A percentile compares a stretch with the other conserved stretches of the same genome.
These are phyloP conservation scores for Coprinellus micaceus DNA, from an alignment of 768 basidiomycete genomes.

Conservation along the genomic window DNA sequence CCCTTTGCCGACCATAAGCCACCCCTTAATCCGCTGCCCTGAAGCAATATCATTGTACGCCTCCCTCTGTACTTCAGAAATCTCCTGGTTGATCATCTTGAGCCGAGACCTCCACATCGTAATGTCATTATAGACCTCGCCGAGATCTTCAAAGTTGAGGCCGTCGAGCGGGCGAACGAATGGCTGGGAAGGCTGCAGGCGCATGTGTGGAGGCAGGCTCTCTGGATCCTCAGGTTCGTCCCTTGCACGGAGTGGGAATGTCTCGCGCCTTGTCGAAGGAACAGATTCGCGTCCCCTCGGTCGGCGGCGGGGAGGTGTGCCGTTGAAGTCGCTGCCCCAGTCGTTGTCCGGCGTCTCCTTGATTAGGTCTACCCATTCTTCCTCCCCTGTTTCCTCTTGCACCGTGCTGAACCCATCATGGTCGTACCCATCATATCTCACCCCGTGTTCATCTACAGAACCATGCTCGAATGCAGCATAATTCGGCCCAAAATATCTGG, in stretches of 20 bases:
- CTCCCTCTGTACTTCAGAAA: constrained; percentile 61
- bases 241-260: constrained; percentile 54
- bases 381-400: constrained; percentile 27
- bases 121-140: constrained; percentile 65
- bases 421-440: constrained; percentile 11
- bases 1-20: constrained; percentile 73
- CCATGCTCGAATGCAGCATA: constrained; percentile 36
- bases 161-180: constrained; percentile 76
- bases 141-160: constrained; percentile 61
- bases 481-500: constrained; percentile 53
- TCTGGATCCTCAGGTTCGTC: constrained; percentile 27
- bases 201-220: constrained; percentile 59
- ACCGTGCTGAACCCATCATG: neutral
- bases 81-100: constrained; percentile 71
- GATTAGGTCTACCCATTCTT: constrained; percentile 61
- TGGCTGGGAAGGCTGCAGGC: constrained; percentile 63
- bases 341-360: constrained; percentile 39
- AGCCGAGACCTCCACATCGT: constrained; percentile 65
- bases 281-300: constrained; percentile 32
- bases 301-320: constrained; percentile 28
- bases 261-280: constrained; percentile 47
- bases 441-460: constrained; percentile 35
- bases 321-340: constrained; percentile 35
- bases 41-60: constrained; percentile 71
- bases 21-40: constrained; percentile 67